phyloP scores from a whole-genome alignment of 163 green algal genomes.

The Trebouxiophyceae sp. region DNA sequence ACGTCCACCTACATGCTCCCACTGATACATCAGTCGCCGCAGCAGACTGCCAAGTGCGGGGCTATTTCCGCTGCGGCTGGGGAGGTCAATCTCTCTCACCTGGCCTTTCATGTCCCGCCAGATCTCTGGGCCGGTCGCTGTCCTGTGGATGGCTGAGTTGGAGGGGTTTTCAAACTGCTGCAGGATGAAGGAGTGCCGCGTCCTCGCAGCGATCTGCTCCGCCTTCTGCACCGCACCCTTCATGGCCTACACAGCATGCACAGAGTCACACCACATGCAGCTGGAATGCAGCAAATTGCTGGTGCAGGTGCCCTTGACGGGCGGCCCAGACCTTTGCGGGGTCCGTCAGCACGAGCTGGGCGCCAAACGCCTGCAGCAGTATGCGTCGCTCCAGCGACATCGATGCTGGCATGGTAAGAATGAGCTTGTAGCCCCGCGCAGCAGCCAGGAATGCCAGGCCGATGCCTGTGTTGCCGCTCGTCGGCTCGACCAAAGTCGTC shows the following conservation, averaged over 20 bases:
- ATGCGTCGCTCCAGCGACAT: slow-evolving; percentile 95
- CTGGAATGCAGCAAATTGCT: neutral
- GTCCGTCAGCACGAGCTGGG: slow-evolving; percentile 73
- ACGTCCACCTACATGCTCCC: slow-evolving; percentile 49
- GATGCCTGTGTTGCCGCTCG: slow-evolving; percentile 83
- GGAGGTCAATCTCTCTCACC: neutral
- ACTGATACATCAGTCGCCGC: neutral
- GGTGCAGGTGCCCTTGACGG: too few species aligned
- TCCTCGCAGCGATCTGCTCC: slow-evolving; percentile 61
- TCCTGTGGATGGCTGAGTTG: slow-evolving; percentile 51
- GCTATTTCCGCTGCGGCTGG: neutral
- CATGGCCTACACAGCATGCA: slow-evolving; percentile 40
- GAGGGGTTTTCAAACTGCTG: slow-evolving; percentile 84
- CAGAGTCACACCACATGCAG: neutral
- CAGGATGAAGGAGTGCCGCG: slow-evolving; percentile 59
- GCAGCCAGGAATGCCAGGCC: slow-evolving; percentile 74
- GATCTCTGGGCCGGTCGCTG: slow-evolving; percentile 76
- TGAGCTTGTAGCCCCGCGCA: slow-evolving; percentile 65
- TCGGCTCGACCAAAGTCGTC: slow-evolving; percentile 81
- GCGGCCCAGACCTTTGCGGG: slow-evolving; percentile 51
- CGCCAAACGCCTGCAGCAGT: slow-evolving; percentile 72
- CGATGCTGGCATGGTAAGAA: slow-evolving; percentile 94
- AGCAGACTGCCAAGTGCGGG: neutral
- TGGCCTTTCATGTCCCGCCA: slow-evolving; percentile 37
- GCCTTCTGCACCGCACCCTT: slow-evolving; percentile 70